Evolutionary conservation across 2,329 filamentous ascomycete genomes (phyloP).

Genomic region (Chrysosporium queenslandicum): DNA sequence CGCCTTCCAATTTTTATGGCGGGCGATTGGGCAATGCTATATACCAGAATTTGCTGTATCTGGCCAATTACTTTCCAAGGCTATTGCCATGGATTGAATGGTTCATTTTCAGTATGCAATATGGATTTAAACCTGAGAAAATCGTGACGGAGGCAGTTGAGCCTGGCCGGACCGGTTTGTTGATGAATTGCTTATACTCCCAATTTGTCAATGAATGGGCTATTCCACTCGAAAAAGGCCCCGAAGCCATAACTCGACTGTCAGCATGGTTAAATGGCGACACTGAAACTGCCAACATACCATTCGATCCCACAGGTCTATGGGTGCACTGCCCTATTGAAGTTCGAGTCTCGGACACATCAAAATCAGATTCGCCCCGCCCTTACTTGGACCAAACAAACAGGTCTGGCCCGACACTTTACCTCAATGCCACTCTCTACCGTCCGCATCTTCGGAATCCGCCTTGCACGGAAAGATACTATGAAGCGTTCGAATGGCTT

Average conservation of each 20-base stretch:
- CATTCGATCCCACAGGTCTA: conserved; percentile 65
- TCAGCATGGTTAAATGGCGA: conserved; percentile 78
- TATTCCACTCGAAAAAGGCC: conserved; percentile 71
- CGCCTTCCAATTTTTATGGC: conserved; percentile 67
- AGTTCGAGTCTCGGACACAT: conserved; percentile 72
- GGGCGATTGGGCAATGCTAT: conserved; percentile 72
- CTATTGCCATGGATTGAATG: conserved; percentile 84
- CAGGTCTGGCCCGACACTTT: conserved; percentile 61
- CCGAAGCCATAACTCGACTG: conserved; percentile 73
- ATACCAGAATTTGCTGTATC: conserved; percentile 81
- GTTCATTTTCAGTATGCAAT: conserved; percentile 97
- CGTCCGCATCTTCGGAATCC: conserved; percentile 70
- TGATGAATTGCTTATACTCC: conserved; percentile 98
- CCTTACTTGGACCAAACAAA: conserved; percentile 65
- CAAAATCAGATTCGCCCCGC: conserved; percentile 40
- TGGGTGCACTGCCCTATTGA: conserved; percentile 87
- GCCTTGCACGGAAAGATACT: conserved; percentile 66
- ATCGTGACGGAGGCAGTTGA: conserved; percentile 64
- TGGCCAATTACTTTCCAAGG: conserved; percentile 66
- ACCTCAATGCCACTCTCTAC: conserved; percentile 84
- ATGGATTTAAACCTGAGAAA: conserved; percentile 65
- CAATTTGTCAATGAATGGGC: conserved; percentile 99
- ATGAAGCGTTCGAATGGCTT: conserved; percentile 80
- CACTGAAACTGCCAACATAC: conserved; percentile 59
- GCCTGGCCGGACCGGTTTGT: conserved; percentile 64